Evolutionary conservation across 2,329 filamentous ascomycete genomes (phyloP), one percentile per base, ranked within the genome.

Genomic region (Alternaria consortialis): DNA sequence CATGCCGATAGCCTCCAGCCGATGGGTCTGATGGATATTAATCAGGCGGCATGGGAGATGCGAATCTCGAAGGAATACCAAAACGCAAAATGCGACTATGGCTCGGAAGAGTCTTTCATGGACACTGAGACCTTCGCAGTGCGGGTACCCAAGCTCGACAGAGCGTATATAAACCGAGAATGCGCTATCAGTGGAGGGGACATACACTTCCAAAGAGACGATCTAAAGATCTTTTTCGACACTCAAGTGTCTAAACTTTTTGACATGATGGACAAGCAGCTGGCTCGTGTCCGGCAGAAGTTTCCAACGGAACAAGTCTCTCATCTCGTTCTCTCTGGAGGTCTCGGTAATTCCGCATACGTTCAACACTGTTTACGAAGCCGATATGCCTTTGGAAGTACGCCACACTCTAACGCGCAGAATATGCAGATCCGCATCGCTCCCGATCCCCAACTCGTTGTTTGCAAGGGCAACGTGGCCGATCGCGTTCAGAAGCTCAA

Each of bases 361-460:
- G 74, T 82, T 4, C 78, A 79, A 46, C 64, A 70, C 4, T 62
- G 70, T 9, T 66, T 81, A 8, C 66, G 69, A 29, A 67, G 65
- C 15, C 74, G 74, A 20, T 82, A 80, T 48, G 67, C 72, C 8
- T 62, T 55, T 0, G 66, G 68, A 4, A 56, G 50, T 8, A 59
- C 63, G 8, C 64, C 32, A 13, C 51, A 62, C 4, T 25, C 69
- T 3, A 72, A 74, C 50, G 67, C 69, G 7, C 58, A 48, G 12
- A 64, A 58, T 8, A 67, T 77, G 29, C 67, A 55, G 36, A 69
- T 79, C 0, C 67, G 75, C 4, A 69, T 79, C 8, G 73, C 76
- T 3, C 80, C 82, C 7, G 84, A 86, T 40, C 84, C 85, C 0
- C 84, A 86, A 56, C 81, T 87, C 0, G 84, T 85, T 3, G 84